A percentile compares a stretch with the other conserved stretches of the same genome.
Evolutionary conservation across 164 flowering plant genomes (phyloP).

Genomic region (Nymphaea colorata): DNA sequence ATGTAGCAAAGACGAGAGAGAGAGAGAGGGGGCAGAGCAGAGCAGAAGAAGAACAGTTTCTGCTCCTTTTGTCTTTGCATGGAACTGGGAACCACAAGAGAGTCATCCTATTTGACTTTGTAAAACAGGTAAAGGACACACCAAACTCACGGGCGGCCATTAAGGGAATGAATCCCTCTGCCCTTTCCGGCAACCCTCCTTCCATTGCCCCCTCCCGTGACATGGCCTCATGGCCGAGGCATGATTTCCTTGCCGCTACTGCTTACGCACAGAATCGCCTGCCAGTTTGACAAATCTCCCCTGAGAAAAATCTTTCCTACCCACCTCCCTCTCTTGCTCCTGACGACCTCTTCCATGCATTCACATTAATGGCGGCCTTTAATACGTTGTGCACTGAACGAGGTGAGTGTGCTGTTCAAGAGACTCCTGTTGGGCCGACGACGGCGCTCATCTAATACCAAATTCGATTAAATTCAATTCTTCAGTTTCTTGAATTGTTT

Average conservation of each 20-base stretch:
- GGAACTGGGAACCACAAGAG: neutral
- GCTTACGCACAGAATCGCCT: neutral
- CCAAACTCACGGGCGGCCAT: neutral
- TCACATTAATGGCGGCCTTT: neutral
- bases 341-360: neutral
- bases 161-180: neutral
- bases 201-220: neutral
- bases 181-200: neutral
- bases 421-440: neutral
- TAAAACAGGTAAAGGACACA: neutral
- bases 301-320: too few relatives aligned
- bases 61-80: neutral
- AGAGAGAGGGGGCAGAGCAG: neutral
- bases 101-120: neutral
- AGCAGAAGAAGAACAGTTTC: too few relatives aligned
- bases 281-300: neutral
- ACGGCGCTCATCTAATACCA: neutral
- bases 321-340: neutral
- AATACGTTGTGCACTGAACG: neutral
- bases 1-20: neutral
- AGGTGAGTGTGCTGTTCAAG: neutral
- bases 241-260: neutral
- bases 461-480: neutral
- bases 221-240: neutral
- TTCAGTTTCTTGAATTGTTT: too few relatives aligned